Percentiles rank a stretch among this genome's conserved stretches.
These are phyloP conservation scores for Alisma plantagoaquatica DNA, from an alignment of 106 monocot species.

Conservation along the genomic window DNA sequence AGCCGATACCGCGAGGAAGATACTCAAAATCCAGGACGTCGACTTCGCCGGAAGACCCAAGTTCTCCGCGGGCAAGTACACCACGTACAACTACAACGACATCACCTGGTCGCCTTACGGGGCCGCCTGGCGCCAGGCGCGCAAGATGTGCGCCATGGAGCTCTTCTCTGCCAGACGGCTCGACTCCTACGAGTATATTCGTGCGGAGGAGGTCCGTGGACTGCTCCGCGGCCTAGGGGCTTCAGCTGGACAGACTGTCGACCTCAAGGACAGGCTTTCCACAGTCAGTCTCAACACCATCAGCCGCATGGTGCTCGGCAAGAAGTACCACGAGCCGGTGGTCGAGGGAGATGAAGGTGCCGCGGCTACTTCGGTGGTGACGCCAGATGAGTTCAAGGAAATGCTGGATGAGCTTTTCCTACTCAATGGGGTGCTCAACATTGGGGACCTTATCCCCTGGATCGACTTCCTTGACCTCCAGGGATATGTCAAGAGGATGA, in stretches of 20 bases:
- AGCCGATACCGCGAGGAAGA: background rate
- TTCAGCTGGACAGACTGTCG: background rate
- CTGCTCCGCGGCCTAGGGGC: background rate
- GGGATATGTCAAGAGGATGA: no score
- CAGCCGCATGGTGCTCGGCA: background rate
- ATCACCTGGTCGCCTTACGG: no score
- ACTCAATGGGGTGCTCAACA: background rate
- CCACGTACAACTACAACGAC: no score
- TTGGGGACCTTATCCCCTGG: background rate
- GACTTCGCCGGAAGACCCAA: conserved; percentile 1
- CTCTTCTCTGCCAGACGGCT: background rate
- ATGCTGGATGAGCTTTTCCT: background rate
- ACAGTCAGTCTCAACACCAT: background rate
- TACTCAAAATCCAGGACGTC: conserved; percentile 4
- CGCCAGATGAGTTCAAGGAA: background rate
- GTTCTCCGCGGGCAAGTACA: no score
- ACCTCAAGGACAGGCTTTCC: background rate
- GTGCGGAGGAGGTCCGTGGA: background rate
- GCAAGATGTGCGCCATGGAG: background rate
- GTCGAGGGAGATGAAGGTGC: no score
- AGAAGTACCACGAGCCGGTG: background rate
- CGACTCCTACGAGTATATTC: no score
- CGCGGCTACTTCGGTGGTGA: no score
- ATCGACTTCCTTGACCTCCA: background rate
- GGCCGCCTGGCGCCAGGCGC: no score